Percentiles rank a stretch among this genome's conserved stretches.
Evolutionary conservation across 1,139 yeast species (phyloP).

Genomic region (Protomyces pachydermus): DNA sequence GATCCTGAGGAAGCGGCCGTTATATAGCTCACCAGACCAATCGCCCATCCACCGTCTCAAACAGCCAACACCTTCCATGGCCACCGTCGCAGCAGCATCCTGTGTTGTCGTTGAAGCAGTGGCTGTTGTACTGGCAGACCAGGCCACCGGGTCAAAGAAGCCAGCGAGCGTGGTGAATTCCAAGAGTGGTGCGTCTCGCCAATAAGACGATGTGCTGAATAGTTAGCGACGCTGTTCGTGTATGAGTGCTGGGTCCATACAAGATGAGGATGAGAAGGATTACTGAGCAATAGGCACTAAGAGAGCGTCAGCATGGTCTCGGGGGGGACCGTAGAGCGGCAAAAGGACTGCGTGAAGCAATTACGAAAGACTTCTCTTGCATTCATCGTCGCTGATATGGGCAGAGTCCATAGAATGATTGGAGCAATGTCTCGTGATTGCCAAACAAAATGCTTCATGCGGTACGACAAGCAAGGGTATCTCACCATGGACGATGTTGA

Average conservation of each 20-base stretch:
- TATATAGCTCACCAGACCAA: background rate
- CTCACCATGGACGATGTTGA: conserved; percentile 9
- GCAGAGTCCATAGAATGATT: no score
- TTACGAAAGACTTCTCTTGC: no score
- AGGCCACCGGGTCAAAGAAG: background rate
- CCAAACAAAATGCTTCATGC: no score
- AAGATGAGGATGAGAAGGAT: conserved; percentile 11
- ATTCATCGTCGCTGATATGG: no score
- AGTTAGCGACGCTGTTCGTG: no score
- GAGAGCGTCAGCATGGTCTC: background rate
- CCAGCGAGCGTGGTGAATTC: conserved; percentile 17
- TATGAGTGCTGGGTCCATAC: background rate
- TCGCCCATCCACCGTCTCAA: background rate
- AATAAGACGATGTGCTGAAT: conserved; percentile 12
- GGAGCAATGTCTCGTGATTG: no score
- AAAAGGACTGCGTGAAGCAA: no score
- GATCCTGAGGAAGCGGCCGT: background rate
- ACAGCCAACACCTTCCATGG: background rate
- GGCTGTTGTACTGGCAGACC: background rate
- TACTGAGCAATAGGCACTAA: conserved; percentile 11
- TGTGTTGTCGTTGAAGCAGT: background rate
- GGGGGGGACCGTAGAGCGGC: background rate
- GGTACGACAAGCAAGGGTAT: background rate
- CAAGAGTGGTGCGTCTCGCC: conserved; percentile 19
- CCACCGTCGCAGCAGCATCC: background rate